Percentiles rank a stretch among this genome's conserved stretches.
Evolutionary conservation across 108 stramenopile species (phyloP).

Genomic region (Cyclotella cryptica): DNA sequence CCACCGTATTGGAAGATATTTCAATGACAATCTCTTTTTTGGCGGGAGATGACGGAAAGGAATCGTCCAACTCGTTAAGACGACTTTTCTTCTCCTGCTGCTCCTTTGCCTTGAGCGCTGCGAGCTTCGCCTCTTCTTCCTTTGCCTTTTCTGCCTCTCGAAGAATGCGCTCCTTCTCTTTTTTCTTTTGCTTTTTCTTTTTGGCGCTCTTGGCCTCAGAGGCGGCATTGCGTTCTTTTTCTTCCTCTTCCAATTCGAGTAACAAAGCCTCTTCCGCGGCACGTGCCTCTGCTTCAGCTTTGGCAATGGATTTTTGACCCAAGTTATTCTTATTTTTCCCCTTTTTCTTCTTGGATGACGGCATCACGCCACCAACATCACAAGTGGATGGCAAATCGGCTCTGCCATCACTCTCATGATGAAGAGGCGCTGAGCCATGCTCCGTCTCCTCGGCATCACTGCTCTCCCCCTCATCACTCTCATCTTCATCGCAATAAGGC

Average conservation of each 20-base stretch:
- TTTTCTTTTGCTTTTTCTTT: slow-evolving; percentile 88
- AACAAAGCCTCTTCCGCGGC: slow-evolving; percentile 86
- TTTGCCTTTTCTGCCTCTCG: slow-evolving; percentile 71
- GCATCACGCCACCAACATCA: background rate
- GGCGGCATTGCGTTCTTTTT: slow-evolving; percentile 73
- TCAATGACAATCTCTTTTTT: slow-evolving; percentile 41
- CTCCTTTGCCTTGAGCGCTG: slow-evolving; percentile 60
- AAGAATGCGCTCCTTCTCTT: slow-evolving; percentile 78
- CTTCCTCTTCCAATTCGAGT: slow-evolving; percentile 84
- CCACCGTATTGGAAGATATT: slow-evolving; percentile 8
- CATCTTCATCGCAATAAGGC: slow-evolving; percentile 64
- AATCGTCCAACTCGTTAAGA: slow-evolving; percentile 42
- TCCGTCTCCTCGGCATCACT: slow-evolving; percentile 29
- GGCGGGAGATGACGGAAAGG: slow-evolving; percentile 1
- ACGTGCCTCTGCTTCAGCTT: slow-evolving; percentile 82
- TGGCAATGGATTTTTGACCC: slow-evolving; percentile 45
- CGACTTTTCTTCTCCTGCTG: slow-evolving; percentile 57
- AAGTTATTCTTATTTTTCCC: slow-evolving; percentile 74
- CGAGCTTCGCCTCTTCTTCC: slow-evolving; percentile 63
- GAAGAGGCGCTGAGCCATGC: slow-evolving; percentile 36
- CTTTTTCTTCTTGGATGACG: slow-evolving; percentile 76
- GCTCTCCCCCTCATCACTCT: slow-evolving; percentile 38
- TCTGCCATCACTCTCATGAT: slow-evolving; percentile 43
- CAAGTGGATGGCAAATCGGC: slow-evolving; percentile 29
- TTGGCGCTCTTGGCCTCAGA: slow-evolving; percentile 77